Evolutionary conservation across 345 rosid species (phyloP), one percentile per base, ranked within the genome.

Genomic region (Eucalyptus pumila): DNA sequence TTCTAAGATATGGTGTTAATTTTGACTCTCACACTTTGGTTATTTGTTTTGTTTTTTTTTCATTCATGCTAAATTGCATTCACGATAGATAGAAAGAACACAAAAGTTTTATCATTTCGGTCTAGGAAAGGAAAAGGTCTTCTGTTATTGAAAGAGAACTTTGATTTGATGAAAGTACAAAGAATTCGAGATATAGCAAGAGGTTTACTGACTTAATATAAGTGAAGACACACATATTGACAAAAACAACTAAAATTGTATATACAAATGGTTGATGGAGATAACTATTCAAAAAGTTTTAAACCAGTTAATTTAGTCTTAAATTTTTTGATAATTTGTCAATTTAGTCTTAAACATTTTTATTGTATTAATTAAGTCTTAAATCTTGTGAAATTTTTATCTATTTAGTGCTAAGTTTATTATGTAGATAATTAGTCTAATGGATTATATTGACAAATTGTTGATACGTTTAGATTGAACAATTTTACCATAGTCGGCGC

Each of bases 231-330:
- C 30, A 24, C 62, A 56, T 56, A 56, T 4, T 24, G 27, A 24
- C 62, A 56, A 56, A 56, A 56, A 4, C 30, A 56, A 56, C 30
- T 10, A 56, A 56, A 56, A 24, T 1, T 56, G 62, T 56, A 24
- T 24, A 10, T 56, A 23, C 30, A 50, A 51, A 51, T 51, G 23
- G 56, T 51, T 17, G 2, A 17, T 51, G 56, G 23, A 7, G 56
- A 51, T 51, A 51, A 51, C 9, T 51, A 51, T 51, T 51, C 4
- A 17, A 51, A 51, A 17, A 51, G 54, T 16, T 51, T 0, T 51
- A 51, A 16, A 52, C 0, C 1, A 0, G 1, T 51, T 51, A 17
- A 51, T 51, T 51, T 0, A 17, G 0, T 17, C 2, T 51, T 51
- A 51, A 51, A 7, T 0, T 1, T 51, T 51, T 51, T 51, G 2